Evolutionary conservation across 2,329 filamentous ascomycete species (phyloP), one percentile per base, ranked within the genome.

Genomic region (Nigrospora sphaerica): DNA sequence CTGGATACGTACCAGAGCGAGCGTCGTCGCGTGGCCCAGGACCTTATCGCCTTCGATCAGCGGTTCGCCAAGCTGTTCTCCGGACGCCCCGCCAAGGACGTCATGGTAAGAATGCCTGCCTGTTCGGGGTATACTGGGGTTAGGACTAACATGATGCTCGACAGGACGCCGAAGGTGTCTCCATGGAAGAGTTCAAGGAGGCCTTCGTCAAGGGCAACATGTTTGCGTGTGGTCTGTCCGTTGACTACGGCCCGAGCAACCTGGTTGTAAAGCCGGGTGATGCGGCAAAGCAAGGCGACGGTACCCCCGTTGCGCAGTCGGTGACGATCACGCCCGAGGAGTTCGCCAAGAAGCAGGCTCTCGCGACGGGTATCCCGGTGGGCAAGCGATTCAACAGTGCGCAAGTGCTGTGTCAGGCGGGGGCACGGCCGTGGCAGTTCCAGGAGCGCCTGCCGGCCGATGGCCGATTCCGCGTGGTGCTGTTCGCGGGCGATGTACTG

Each of bases 1-100:
- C 68, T 86, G 1, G 64, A 75, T 42, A 84, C 77, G 44, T 86
- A 86, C 57, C 77, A 82, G 50, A 61, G 71, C 18, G 83, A 86
- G 61, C 72, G 83, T 64, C 81, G 67, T 47, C 80, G 80, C 63
- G 78, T 80, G 47, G 78, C 77, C 0, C 62, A 77, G 12, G 78
- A 81, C 49, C 67, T 81, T 16, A 76, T 81, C 50, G 72, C 78
- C 59, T 81, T 81, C 54, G 78, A 81, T 58, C 73, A 75, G 81
- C 70, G 68, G 33, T 80, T 81, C 52, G 75, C 73, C 6, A 65
- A 72, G 1, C 65, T 83, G 1, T 83, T 82, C 59, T 74, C 73
- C 0, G 74, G 73, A 1, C 67, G 69, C n/a, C 80, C 75, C 1
- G 78, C 72, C 32, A 81, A 77, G 57, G 77, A 80, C 46, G 66